These are phyloP conservation scores for Brettanomyces bruxellensis DNA, from an alignment of 805 yeast genomes.

Conservation along the genomic window DNA sequence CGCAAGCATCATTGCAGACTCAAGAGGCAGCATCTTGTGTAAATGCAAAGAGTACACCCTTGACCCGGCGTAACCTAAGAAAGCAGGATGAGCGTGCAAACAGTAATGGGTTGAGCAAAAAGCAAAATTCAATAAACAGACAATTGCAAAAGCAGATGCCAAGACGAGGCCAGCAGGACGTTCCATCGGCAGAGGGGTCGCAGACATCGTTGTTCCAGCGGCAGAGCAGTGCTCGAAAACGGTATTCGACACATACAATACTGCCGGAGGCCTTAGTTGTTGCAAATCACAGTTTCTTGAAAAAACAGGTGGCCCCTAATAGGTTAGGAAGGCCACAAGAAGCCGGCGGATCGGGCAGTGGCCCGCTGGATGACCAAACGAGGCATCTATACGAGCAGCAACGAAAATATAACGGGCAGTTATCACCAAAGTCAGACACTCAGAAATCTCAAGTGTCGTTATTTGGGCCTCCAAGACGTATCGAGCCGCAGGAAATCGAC, in stretches of 20 bases:
- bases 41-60: neutral
- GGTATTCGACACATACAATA: too few species aligned
- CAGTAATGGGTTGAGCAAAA: too few species aligned
- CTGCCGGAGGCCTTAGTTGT: neutral
- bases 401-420: slow-evolving; percentile 3
- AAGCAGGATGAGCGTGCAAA: neutral
- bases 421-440: slow-evolving; percentile 15
- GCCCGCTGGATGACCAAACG: neutral
- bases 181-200: neutral
- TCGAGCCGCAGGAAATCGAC: slow-evolving; percentile 6
- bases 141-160: too few species aligned
- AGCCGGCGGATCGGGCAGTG: neutral
- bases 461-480: slow-evolving; percentile 13
- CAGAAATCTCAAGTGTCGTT: slow-evolving; percentile 20
- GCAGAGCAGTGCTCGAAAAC: neutral
- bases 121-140: too few species aligned
- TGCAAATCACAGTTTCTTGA: neutral
- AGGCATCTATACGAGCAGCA: slow-evolving; percentile 7
- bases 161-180: too few species aligned
- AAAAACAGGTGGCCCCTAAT: too few species aligned
- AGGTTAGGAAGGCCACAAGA: too few species aligned
- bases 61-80: slow-evolving; percentile 1
- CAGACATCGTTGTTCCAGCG: neutral
- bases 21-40: too few species aligned
- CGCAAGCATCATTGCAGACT: too few species aligned